phyloP scores from a whole-genome alignment of 345 rosid species.

The Salix viminalis region DNA sequence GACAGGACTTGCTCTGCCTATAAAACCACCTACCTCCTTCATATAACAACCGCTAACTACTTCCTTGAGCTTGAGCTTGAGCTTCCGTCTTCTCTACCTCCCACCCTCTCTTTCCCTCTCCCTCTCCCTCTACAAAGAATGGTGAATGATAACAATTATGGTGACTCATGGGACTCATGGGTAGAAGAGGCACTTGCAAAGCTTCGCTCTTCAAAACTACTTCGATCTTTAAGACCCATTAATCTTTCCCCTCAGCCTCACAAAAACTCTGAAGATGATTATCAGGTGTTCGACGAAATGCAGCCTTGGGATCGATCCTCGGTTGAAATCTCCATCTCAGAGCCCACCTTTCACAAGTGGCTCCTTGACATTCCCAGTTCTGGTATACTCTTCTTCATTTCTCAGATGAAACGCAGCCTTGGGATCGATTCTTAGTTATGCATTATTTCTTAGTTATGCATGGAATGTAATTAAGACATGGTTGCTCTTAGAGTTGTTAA shows the following conservation, averaged over 20 bases:
- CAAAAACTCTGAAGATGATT: constrained; percentile 16
- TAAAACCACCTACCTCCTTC: too few relatives aligned
- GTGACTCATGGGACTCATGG: constrained; percentile 58
- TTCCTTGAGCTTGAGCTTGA: background rate
- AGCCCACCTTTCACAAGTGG: constrained; percentile 66
- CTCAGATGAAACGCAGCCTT: too few relatives aligned
- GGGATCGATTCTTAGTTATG: background rate
- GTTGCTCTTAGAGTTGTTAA: background rate
- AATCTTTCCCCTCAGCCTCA: constrained; percentile 26
- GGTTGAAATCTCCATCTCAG: constrained; percentile 59
- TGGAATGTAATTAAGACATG: background rate
- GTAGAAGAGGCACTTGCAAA: constrained; percentile 63
- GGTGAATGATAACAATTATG: constrained; percentile 3
- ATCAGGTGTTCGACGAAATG: constrained; percentile 70
- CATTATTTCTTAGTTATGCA: background rate
- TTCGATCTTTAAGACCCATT: constrained; percentile 84
- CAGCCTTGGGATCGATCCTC: constrained; percentile 75
- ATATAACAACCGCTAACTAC: background rate
- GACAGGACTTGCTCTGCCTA: too few relatives aligned
- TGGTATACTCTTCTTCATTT: constrained; percentile 30
- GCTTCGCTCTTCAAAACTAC: constrained; percentile 60
- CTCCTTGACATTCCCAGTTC: constrained; percentile 75
- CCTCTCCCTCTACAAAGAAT: background rate
- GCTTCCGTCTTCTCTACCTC: background rate
- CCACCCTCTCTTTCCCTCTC: background rate